Percentiles rank a stretch among this genome's conserved stretches.
Evolutionary conservation across 169 alveolate genomes (phyloP).

Genomic region (Plasmodium adleri): DNA sequence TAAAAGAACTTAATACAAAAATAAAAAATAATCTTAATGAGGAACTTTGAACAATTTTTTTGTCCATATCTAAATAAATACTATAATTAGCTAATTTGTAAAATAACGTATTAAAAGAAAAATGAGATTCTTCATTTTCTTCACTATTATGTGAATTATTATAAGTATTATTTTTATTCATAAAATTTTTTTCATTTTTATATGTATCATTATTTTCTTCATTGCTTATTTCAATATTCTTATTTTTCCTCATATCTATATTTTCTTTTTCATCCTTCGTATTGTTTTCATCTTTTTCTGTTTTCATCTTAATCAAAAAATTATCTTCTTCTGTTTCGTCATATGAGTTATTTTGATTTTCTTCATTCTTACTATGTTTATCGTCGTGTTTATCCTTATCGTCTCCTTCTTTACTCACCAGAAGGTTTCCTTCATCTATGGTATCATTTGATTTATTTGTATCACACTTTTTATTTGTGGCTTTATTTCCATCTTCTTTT

Average conservation of each 20-base stretch:
- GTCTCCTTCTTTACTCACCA: not conserved
- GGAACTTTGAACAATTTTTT: conserved; percentile 8
- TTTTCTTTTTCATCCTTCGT: not conserved
- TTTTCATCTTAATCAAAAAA: not conserved
- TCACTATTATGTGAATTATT: not conserved
- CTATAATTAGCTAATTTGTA: not conserved
- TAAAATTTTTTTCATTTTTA: not conserved
- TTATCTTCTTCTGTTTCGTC: conserved; percentile 10
- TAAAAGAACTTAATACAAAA: conserved; percentile 51
- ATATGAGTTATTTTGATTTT: not conserved
- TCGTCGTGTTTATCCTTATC: not conserved
- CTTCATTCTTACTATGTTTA: not conserved
- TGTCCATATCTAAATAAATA: conserved; percentile 6
- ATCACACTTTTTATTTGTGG: not conserved
- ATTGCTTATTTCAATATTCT: not conserved
- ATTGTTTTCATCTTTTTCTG: not conserved
- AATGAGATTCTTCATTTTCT: not conserved
- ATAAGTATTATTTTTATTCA: not conserved
- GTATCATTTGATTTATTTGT: not conserved
- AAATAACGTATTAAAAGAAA: not conserved
- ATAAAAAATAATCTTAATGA: conserved; percentile 57
- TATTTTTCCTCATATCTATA: not conserved
- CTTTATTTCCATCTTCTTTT: conserved; percentile 1
- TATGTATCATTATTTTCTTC: not conserved
- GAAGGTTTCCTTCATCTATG: not conserved